These are phyloP conservation scores for Dichotomopilus funicola DNA, from an alignment of 2,329 filamentous ascomycete genomes.

Conservation along the genomic window DNA sequence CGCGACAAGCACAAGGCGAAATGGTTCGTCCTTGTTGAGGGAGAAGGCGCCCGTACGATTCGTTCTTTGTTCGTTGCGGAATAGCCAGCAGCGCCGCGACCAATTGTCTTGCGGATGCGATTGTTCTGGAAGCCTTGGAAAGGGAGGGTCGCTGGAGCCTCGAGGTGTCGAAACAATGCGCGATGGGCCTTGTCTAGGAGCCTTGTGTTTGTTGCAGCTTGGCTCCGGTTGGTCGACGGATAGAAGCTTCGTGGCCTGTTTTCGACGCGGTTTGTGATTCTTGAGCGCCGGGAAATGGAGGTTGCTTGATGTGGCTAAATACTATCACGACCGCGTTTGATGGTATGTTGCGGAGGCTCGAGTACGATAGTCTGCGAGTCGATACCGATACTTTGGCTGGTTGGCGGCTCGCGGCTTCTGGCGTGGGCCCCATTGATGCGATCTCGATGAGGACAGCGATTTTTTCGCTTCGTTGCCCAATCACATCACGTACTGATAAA, in stretches of 20 bases:
- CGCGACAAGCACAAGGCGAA: not conserved
- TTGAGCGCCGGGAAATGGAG: too few species aligned
- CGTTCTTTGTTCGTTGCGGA: conserved; percentile 7
- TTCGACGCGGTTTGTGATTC: not conserved
- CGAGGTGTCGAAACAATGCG: conserved; percentile 14
- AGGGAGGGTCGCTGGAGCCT: conserved; percentile 7
- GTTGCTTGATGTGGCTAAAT: too few species aligned
- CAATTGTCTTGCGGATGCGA: conserved; percentile 17
- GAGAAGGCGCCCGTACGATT: conserved; percentile 3
- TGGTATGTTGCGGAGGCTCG: not conserved
- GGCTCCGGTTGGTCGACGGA: conserved; percentile 9
- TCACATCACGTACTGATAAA: conserved; percentile 14
- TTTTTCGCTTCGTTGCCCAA: conserved; percentile 21
- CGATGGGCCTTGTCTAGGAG: conserved; percentile 1
- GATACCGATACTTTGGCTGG: not conserved
- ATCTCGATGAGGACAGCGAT: conserved; percentile 16
- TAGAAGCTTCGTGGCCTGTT: not conserved
- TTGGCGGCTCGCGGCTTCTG: conserved; percentile 7
- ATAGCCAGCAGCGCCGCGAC: not conserved
- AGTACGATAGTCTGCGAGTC: not conserved
- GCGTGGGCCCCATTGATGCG: conserved; percentile 13
- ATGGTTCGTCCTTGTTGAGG: not conserved
- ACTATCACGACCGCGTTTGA: not conserved
- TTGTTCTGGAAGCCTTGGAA: conserved; percentile 14
- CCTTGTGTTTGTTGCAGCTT: conserved; percentile 11